Percentiles rank a stretch among this genome's conserved stretches.
phyloP scores from a whole-genome alignment of 2,329 filamentous ascomycete species.

The Hirsutella thompsonii region DNA sequence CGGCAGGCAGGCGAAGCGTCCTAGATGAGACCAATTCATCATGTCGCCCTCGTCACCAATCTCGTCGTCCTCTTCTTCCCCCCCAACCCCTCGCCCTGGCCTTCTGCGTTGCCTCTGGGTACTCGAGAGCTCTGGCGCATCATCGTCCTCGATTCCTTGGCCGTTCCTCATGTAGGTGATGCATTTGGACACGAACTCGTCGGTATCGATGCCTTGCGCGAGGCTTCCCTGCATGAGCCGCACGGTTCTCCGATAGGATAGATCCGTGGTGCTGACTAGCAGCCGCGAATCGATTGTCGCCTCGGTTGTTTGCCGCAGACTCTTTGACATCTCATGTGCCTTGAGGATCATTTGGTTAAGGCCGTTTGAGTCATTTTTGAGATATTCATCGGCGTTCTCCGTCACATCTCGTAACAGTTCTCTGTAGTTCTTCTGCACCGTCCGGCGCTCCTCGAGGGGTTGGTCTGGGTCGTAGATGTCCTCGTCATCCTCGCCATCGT shows the following conservation, averaged over 20 bases:
- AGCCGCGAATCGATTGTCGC: slow-evolving; percentile 84
- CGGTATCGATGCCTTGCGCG: slow-evolving; percentile 68
- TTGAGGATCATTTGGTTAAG: slow-evolving; percentile 52
- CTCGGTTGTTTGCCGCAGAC: slow-evolving; percentile 78
- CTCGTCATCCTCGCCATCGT: slow-evolving; percentile 7
- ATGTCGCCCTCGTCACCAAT: slow-evolving; percentile 64
- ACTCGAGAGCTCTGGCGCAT: slow-evolving; percentile 35
- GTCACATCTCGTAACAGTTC: slow-evolving; percentile 44
- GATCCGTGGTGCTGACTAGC: slow-evolving; percentile 66
- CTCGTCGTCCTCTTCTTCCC: slow-evolving; percentile 41
- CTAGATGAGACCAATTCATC: slow-evolving; percentile 78
- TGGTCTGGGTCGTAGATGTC: slow-evolving; percentile 74
- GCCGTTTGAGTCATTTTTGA: slow-evolving; percentile 51
- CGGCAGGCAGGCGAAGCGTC: slow-evolving; percentile 62
- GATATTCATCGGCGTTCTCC: slow-evolving; percentile 63
- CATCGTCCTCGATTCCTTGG: slow-evolving; percentile 37
- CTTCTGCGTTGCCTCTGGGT: slow-evolving; percentile 33
- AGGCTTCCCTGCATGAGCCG: slow-evolving; percentile 61
- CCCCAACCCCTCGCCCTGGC: slow-evolving; percentile 19
- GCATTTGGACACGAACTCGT: slow-evolving; percentile 85
- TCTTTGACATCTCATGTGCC: slow-evolving; percentile 51
- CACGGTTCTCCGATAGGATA: slow-evolving; percentile 66
- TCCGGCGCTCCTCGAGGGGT: slow-evolving; percentile 57
- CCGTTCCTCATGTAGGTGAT: slow-evolving; percentile 74
- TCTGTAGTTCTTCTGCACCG: slow-evolving; percentile 56